Evolutionary conservation across 495 filamentous ascomycete species (phyloP).

Genomic region (Neurospora sp.): DNA sequence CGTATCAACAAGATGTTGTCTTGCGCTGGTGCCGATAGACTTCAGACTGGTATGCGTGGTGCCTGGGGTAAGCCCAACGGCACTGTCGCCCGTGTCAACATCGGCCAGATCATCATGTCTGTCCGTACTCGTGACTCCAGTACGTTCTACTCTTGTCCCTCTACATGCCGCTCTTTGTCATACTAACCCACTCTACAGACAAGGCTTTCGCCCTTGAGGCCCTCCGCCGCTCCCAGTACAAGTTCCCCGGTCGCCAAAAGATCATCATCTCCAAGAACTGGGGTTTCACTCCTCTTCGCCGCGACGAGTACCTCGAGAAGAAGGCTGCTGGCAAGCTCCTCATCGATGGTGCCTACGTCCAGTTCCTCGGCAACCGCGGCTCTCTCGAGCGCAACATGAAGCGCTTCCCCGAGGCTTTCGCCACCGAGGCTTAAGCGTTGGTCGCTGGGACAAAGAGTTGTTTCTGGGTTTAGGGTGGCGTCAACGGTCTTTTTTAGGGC

Average conservation of each 20-base stretch:
- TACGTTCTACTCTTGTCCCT: conserved; percentile 31
- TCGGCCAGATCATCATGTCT: conserved; percentile 94
- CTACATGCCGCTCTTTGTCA: background rate
- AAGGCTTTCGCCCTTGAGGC: conserved; percentile 92
- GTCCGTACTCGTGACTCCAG: conserved; percentile 88
- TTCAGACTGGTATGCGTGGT: conserved; percentile 99
- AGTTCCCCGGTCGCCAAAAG: conserved; percentile 99
- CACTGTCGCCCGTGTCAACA: conserved; percentile 96
- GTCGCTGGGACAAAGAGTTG: conserved; percentile 24
- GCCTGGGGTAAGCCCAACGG: conserved; percentile 99
- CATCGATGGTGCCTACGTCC: conserved; percentile 96
- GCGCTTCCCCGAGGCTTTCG: conserved; percentile 88
- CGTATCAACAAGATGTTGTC: conserved; percentile 99
- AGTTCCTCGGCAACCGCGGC: conserved; percentile 92
- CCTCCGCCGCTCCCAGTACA: conserved; percentile 97
- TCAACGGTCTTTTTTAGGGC: conserved; percentile 23
- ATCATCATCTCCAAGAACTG: conserved; percentile 99
- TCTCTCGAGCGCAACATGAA: conserved; percentile 75
- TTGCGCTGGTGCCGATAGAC: conserved; percentile 98
- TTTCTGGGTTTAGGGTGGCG: conserved; percentile 25
- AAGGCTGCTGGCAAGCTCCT: conserved; percentile 82
- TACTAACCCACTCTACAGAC: conserved; percentile 41
- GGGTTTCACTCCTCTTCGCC: conserved; percentile 96
- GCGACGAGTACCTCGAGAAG: conserved; percentile 90
- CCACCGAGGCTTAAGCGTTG: conserved; percentile 29